Percentiles rank a stretch among this genome's conserved stretches.
These are phyloP conservation scores for Globisporangium takayamanum DNA, from an alignment of 352 stramenopile genomes.

Conservation along the genomic window DNA sequence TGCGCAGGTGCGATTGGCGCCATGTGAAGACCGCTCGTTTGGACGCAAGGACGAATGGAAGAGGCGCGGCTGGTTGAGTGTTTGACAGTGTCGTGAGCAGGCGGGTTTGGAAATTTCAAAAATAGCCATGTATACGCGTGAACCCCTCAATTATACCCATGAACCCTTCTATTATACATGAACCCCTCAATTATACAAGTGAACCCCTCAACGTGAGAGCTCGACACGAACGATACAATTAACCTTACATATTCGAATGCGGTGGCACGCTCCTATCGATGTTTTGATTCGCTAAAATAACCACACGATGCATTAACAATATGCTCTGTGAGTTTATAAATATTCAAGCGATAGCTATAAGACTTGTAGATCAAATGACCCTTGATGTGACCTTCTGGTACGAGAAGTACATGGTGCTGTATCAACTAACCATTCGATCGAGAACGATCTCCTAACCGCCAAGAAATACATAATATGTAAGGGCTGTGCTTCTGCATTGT, in stretches of 20 bases:
- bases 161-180: too few species aligned
- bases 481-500: too few species aligned
- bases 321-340: too few species aligned
- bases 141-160: too few species aligned
- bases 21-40: constrained; percentile 17
- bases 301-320: neutral
- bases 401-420: too few species aligned
- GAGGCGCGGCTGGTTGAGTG: neutral
- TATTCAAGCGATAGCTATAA: too few species aligned
- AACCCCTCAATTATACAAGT: neutral
- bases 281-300: constrained; percentile 2
- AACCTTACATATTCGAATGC: neutral
- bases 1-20: constrained; percentile 29
- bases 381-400: too few species aligned
- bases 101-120: neutral
- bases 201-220: neutral
- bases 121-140: neutral
- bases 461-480: too few species aligned
- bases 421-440: too few species aligned
- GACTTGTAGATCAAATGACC: too few species aligned
- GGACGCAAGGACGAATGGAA: constrained; percentile 6
- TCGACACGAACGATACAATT: neutral
- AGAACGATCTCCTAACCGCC: too few species aligned
- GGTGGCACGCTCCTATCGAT: neutral
- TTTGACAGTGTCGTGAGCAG: neutral